Base-by-base conservation (phyloP, 2,329 filamentous ascomycete species). In the Cercospora sp. region DNA sequence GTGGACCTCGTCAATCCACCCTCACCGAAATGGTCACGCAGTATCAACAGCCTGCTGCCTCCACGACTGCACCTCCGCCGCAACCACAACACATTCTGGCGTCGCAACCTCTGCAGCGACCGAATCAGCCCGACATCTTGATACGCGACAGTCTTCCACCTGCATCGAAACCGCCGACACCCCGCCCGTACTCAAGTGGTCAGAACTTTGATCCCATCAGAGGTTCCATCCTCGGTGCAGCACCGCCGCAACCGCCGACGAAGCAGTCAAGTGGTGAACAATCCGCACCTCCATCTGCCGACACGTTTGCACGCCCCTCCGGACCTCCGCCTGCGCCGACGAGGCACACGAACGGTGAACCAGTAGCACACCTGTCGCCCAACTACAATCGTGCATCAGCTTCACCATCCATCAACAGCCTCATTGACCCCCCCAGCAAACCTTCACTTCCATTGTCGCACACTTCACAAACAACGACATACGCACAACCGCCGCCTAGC, bases 141-240 rank as follows among this genome's bases (percentile, higher is more conserved):
- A 63, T 63, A 23, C 68, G 68, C 64, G 67, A 79, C 72, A 79
- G 48, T 78, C 75, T 74, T 74, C 79, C 80, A 55, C 84, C 80
- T 68, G 68, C 72, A 18, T 78, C 78, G 63, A 76, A 79, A 42
- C 81, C 68, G 23, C 68, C 69, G 7, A 83, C 82, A 68, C 82
- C 83, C 63, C 68, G 72, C 30, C 72, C 70, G 42, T 69, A 90
- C 60, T 89, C 90, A 13, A 91, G 91, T 75, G 90, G 93, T 53
- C 91, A 93, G 75, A 92, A 91, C 75, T 97, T 95, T 80, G 94
- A 97, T 78, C 94, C 94, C 0, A 93, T 97, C 71, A 88, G 94
- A 58, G 92, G 74, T 74, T 97, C 87, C 2, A 87, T 90, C 77
- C 75, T 75, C 57, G 77, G 76, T 16, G 67, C 73, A 28, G 69